Percentiles rank a stretch among this genome's conserved stretches.
Evolutionary conservation across 1,139 yeast species (phyloP).

Genomic region (Lodderomyces metapsilosis): DNA sequence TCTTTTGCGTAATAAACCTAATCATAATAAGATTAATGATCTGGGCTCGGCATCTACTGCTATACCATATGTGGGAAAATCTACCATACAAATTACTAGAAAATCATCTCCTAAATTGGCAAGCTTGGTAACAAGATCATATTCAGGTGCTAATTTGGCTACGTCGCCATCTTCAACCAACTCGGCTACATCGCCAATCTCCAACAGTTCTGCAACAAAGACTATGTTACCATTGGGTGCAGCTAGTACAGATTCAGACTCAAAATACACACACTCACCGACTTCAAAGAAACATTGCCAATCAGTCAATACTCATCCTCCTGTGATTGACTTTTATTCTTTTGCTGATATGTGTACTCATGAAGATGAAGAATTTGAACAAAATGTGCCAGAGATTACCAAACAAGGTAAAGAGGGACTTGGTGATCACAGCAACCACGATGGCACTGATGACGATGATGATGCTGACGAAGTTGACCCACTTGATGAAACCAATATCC

Average conservation of each 20-base stretch:
- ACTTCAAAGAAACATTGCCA: not conserved
- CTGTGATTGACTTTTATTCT: slow-evolving; percentile 29
- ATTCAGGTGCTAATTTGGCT: not conserved
- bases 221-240: no score
- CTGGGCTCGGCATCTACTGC: not conserved
- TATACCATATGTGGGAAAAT: slow-evolving; percentile 1
- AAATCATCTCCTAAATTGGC: not conserved
- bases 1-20: not conserved
- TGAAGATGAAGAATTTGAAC: slow-evolving; percentile 11
- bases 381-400: slow-evolving; percentile 3
- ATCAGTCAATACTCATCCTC: slow-evolving; percentile 1
- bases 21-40: no score
- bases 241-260: not conserved
- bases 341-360: slow-evolving; percentile 29
- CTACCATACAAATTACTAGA: not conserved
- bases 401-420: slow-evolving; percentile 5
- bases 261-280: not conserved
- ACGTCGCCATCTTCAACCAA: not conserved
- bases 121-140: not conserved
- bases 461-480: slow-evolving; percentile 5
- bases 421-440: slow-evolving; percentile 1
- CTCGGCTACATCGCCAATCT: slow-evolving; percentile 1
- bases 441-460: not conserved
- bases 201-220: not conserved
- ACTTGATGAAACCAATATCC: slow-evolving; percentile 1